phyloP scores from a whole-genome alignment of 345 rosid genomes.

The Schrenkiella parvula region DNA sequence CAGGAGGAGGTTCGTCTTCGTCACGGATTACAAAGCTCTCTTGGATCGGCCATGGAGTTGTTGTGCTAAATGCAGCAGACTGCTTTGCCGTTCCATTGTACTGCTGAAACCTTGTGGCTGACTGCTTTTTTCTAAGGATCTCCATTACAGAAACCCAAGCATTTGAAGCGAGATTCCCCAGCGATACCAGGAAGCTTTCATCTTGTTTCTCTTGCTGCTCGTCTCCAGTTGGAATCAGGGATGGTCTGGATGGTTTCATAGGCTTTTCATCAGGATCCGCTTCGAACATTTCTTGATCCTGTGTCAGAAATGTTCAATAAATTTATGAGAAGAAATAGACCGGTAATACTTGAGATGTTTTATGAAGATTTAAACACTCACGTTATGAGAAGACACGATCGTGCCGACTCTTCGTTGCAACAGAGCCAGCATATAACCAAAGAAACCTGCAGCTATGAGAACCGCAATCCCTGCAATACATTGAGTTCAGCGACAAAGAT shows the following conservation, averaged over 20 bases:
- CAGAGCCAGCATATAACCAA: slow-evolving; percentile 94
- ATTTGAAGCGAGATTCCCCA: slow-evolving; percentile 52
- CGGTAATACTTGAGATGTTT: background rate
- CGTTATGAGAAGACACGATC: slow-evolving; percentile 61
- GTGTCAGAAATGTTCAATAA: background rate
- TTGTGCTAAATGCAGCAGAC: slow-evolving; percentile 17
- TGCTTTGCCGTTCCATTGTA: slow-evolving; percentile 32
- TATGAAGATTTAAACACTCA: slow-evolving; percentile 29
- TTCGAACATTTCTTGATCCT: slow-evolving; percentile 50
- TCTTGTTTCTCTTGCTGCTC: slow-evolving; percentile 70
- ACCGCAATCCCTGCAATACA: slow-evolving; percentile 68
- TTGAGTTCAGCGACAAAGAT: background rate
- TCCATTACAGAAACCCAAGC: slow-evolving; percentile 56
- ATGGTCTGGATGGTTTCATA: slow-evolving; percentile 62
- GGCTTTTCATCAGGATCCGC: slow-evolving; percentile 47
- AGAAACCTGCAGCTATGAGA: slow-evolving; percentile 92
- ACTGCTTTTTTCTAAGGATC: slow-evolving; percentile 31
- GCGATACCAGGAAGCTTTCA: slow-evolving; percentile 67
- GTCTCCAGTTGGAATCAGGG: slow-evolving; percentile 74
- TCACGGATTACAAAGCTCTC: slow-evolving; percentile 75
- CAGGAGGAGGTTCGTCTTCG: slow-evolving; percentile 85
- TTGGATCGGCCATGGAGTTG: slow-evolving; percentile 81
- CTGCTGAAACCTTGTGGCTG: slow-evolving; percentile 47
- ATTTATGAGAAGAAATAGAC: background rate
- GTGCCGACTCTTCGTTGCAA: slow-evolving; percentile 77